These are phyloP conservation scores for Cystobasidium tubakii DNA, from an alignment of 768 basidiomycete species.

Conservation along the genomic window DNA sequence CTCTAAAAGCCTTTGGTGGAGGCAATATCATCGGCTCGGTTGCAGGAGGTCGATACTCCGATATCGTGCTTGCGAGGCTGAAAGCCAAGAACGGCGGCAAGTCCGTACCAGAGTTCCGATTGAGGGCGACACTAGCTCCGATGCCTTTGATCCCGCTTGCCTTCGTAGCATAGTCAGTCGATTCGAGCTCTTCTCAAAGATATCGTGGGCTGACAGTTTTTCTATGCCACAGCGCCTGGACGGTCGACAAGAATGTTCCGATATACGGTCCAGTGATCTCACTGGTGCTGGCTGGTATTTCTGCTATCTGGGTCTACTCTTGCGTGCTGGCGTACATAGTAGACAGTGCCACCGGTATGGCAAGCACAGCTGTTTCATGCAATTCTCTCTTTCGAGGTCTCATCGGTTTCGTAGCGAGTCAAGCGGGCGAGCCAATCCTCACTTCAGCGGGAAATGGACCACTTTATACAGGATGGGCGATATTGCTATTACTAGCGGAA, in stretches of 20 bases:
- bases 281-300: slow-evolving; percentile 68
- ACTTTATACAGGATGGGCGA: slow-evolving; percentile 31
- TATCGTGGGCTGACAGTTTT: slow-evolving; percentile 59
- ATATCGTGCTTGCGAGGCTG: slow-evolving; percentile 53
- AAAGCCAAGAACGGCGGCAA: slow-evolving; percentile 54
- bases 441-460: slow-evolving; percentile 19
- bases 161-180: slow-evolving; percentile 27
- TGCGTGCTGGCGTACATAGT: slow-evolving; percentile 75
- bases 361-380: slow-evolving; percentile 16
- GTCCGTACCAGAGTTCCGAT: slow-evolving; percentile 60
- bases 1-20: slow-evolving; percentile 2
- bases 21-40: slow-evolving; percentile 50
- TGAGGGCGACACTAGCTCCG: slow-evolving; percentile 14
- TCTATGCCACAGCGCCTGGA: slow-evolving; percentile 67
- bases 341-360: slow-evolving; percentile 23
- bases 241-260: slow-evolving; percentile 59
- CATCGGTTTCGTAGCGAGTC: slow-evolving; percentile 2
- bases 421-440: slow-evolving; percentile 16
- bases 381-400: slow-evolving; percentile 20
- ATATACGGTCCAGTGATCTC: slow-evolving; percentile 65
- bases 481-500: background rate
- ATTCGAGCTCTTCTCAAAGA: slow-evolving; percentile 48
- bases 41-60: slow-evolving; percentile 60
- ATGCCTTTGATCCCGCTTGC: slow-evolving; percentile 30
- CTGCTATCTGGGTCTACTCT: slow-evolving; percentile 58